Percentiles rank a stretch among this genome's conserved stretches.
Evolutionary conservation across 2,329 filamentous ascomycete species (phyloP).

Genomic region (Arthrobotrys musiformis): DNA sequence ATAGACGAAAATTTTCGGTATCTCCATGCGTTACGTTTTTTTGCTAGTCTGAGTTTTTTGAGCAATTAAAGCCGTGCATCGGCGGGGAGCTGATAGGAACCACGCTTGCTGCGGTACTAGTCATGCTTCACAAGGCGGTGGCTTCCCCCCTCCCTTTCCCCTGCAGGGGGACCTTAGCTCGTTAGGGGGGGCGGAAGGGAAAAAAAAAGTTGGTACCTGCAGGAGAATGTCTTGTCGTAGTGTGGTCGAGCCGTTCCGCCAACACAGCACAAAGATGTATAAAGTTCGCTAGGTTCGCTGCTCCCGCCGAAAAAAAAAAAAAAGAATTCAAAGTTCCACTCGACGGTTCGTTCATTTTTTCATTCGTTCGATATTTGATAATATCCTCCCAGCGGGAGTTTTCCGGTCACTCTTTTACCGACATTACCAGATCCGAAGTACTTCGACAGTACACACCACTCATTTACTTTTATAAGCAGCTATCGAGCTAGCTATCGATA

Average conservation of each 20-base stretch:
- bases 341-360: not conserved
- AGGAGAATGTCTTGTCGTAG: conserved; percentile 7
- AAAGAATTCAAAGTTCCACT: too few species aligned
- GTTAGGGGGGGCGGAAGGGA: too few species aligned
- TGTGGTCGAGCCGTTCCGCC: not conserved
- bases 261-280: not conserved
- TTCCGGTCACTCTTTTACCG: not conserved
- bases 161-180: conserved; percentile 1
- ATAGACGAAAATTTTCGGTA: conserved; percentile 20
- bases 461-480: not conserved
- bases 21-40: not conserved
- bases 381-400: not conserved
- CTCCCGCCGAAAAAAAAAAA: conserved; percentile 14
- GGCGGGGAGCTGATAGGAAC: conserved; percentile 13
- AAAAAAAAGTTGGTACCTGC: not conserved
- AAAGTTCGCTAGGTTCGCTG: conserved; percentile 24
- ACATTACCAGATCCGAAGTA: conserved; percentile 1
- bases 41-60: conserved; percentile 12
- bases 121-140: not conserved
- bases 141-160: conserved; percentile 7
- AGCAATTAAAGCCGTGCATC: conserved; percentile 9
- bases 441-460: not conserved
- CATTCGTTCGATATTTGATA: not conserved
- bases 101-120: not conserved
- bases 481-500: not conserved